Percentiles rank a stretch among this genome's conserved stretches.
Conservation (phyloP, 176 grass and related monocot genomes). For the Bonia amplexicaulis region DNA sequence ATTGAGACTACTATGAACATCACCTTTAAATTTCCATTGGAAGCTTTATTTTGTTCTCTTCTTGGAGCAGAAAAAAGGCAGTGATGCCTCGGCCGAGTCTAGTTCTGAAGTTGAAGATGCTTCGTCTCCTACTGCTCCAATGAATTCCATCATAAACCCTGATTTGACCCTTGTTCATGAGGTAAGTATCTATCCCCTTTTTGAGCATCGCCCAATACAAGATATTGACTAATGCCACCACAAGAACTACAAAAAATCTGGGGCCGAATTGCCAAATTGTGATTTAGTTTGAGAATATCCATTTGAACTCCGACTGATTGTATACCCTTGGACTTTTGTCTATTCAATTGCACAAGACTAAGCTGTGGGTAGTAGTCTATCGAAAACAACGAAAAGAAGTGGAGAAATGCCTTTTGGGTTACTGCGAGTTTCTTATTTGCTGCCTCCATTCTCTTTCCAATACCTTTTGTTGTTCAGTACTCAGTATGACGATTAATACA, state of each 20-base stretch:
- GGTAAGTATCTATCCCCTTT: constrained; percentile 39
- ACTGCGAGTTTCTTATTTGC: background rate
- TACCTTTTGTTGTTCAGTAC: constrained; percentile 8
- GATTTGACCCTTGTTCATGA: constrained; percentile 54
- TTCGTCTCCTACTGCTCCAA: constrained; percentile 35
- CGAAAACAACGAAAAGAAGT: background rate
- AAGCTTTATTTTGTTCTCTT: constrained; percentile 5
- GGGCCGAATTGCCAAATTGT: background rate
- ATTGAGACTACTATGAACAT: constrained; percentile 11
- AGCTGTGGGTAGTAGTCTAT: background rate
- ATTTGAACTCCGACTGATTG: background rate
- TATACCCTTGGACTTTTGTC: background rate
- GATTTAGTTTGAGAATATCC: background rate
- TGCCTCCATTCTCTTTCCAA: background rate
- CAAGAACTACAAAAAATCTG: background rate
- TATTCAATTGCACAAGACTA: background rate
- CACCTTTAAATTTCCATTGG: constrained; percentile 5
- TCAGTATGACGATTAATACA: background rate
- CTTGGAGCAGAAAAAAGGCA: constrained; percentile 55
- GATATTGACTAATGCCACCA: constrained; percentile 2
- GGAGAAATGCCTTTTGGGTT: background rate
- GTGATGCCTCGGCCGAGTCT: constrained; percentile 68
- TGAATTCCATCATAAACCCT: constrained; percentile 32
- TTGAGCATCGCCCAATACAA: background rate
- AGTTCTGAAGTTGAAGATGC: constrained; percentile 76